These are phyloP conservation scores for Carpinus fangiana DNA, from an alignment of 306 rosid genomes.

Conservation along the genomic window DNA sequence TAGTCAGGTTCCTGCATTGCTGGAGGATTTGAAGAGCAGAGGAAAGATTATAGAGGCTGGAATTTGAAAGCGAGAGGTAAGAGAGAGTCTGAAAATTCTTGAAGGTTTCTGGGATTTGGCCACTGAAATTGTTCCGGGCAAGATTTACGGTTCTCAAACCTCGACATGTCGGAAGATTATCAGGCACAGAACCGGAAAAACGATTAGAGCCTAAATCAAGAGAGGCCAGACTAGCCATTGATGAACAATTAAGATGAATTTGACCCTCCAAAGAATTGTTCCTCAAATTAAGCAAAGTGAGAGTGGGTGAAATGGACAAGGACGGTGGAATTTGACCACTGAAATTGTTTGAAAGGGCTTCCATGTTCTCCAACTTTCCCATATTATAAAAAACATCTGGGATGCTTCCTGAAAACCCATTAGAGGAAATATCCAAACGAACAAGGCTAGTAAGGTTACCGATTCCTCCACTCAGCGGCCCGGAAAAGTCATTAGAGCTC, in stretches of 20 bases:
- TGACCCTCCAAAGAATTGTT: conserved; percentile 48
- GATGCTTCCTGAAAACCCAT: conserved; percentile 35
- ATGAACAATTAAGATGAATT: conserved; percentile 39
- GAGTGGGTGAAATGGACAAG: conserved; percentile 35
- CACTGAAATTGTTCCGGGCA: conserved; percentile 39
- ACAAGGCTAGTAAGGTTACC: conserved; percentile 42
- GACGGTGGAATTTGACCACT: conserved; percentile 34
- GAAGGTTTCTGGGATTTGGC: conserved; percentile 53
- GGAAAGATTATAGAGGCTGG: conserved; percentile 36
- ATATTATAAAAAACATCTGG: conserved; percentile 39
- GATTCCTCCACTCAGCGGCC: conserved; percentile 31
- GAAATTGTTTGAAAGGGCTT: conserved; percentile 46
- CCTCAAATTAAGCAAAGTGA: conserved; percentile 39
- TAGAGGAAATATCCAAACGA: conserved; percentile 39
- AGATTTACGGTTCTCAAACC: conserved; percentile 42
- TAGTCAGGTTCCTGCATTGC: conserved; percentile 47
- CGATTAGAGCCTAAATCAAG: conserved; percentile 53
- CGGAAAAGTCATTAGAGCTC: conserved; percentile 38
- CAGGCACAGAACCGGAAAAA: conserved; percentile 42
- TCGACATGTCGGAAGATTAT: conserved; percentile 42
- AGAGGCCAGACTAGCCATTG: conserved; percentile 39
- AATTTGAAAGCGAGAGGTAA: conserved; percentile 47
- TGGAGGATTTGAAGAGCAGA: conserved; percentile 40
- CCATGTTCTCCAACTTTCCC: conserved; percentile 20
- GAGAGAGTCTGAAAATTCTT: conserved; percentile 35